These are phyloP conservation scores for Thozetella sp. DNA, from an alignment of 495 filamentous ascomycete species.

Conservation along the genomic window DNA sequence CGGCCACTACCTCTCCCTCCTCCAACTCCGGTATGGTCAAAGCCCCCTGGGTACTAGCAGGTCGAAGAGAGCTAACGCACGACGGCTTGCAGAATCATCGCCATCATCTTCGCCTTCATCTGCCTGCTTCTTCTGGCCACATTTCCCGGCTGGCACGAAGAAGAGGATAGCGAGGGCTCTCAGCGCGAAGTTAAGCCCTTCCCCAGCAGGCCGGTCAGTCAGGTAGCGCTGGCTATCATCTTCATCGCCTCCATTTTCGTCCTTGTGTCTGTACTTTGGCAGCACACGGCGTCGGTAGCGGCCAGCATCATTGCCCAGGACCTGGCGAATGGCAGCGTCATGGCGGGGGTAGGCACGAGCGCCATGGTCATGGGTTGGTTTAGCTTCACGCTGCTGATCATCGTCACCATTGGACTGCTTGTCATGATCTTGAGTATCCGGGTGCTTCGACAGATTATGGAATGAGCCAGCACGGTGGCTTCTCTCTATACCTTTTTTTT, in stretches of 20 bases:
- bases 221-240: constrained; percentile 76
- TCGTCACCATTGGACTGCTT: constrained; percentile 90
- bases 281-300: constrained; percentile 92
- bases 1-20: background rate
- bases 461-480: constrained; percentile 27
- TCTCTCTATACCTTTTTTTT: too few relatives aligned
- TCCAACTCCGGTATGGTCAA: too few relatives aligned
- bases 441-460: constrained; percentile 56
- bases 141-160: constrained; percentile 82
- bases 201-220: constrained; percentile 71
- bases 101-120: constrained; percentile 79
- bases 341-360: constrained; percentile 83
- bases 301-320: constrained; percentile 92
- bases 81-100: constrained; percentile 63
- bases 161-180: constrained; percentile 63
- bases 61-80: too few relatives aligned
- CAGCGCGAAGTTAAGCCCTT: constrained; percentile 80
- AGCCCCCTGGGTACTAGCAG: too few relatives aligned
- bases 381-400: constrained; percentile 85
- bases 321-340: constrained; percentile 90
- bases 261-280: constrained; percentile 73
- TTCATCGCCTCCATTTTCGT: constrained; percentile 80
- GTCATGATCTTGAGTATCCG: constrained; percentile 94
- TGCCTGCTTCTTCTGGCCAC: constrained; percentile 75
- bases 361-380: constrained; percentile 99